Conservation (phyloP, 2,329 filamentous ascomycete species). For the Trichoderma pleuroti region DNA sequence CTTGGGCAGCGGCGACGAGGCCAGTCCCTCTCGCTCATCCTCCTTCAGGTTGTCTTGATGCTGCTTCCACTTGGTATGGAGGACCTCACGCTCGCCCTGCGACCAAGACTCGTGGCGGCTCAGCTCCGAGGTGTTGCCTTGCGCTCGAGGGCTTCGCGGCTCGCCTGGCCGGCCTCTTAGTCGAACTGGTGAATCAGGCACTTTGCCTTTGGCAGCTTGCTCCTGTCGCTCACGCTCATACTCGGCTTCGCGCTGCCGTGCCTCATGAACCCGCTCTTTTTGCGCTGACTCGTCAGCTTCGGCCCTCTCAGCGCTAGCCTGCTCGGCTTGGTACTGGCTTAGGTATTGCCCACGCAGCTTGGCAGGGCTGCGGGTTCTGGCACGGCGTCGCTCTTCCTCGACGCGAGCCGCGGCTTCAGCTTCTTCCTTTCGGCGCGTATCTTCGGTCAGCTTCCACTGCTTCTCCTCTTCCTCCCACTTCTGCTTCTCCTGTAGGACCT, state of each 20-base stretch:
- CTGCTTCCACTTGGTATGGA: constrained; percentile 52
- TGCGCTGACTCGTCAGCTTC: constrained; percentile 45
- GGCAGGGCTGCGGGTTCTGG: constrained; percentile 60
- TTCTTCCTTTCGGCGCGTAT: constrained; percentile 67
- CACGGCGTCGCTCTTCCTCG: constrained; percentile 61
- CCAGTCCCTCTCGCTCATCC: constrained; percentile 25
- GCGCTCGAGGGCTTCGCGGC: background rate
- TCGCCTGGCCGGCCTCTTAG: constrained; percentile 23
- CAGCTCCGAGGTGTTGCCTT: constrained; percentile 24
- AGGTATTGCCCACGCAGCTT: constrained; percentile 78
- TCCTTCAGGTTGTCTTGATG: constrained; percentile 37
- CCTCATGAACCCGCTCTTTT: constrained; percentile 68
- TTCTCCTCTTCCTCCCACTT: constrained; percentile 74
- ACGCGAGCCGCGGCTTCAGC: constrained; percentile 66
- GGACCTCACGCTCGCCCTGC: constrained; percentile 60
- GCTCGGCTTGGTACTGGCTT: constrained; percentile 79
- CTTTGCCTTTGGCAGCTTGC: constrained; percentile 42
- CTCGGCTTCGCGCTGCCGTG: constrained; percentile 61
- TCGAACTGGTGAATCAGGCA: constrained; percentile 25
- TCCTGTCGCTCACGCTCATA: constrained; percentile 56
- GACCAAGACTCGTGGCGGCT: constrained; percentile 61
- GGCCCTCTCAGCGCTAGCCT: constrained; percentile 35
- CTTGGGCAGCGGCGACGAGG: constrained; percentile 26
- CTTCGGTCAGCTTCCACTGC: constrained; percentile 74
- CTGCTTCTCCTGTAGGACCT: constrained; percentile 64